Base-by-base conservation (phyloP, 331 rosid genomes). In the Telfairia occidentalis region DNA sequence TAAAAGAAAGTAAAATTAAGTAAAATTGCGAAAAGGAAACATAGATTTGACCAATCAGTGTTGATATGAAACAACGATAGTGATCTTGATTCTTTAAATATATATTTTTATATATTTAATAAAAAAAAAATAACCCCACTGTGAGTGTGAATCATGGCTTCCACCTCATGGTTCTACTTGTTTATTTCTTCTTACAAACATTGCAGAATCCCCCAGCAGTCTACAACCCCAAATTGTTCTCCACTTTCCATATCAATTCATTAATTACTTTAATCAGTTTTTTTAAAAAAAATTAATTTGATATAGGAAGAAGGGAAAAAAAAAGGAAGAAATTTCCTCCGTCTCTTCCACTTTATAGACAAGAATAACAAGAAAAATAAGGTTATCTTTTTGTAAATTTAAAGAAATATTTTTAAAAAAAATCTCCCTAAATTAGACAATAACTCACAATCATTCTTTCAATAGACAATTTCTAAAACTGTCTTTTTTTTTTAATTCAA, bases 81-180 rank as follows among this genome's bases (percentile, higher is more conserved):
- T 52, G 57, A 50, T 42, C 15, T 8, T 9, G n/a, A 10, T 9
- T 42, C 3, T 10, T 9, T 10, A 9, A 42, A 42, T 9, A 46
- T 1, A 13, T 46, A 18, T 15, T 15, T 10, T 3, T 49, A n/a
- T 18, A 16, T 49, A 18, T 49, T n/a, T 49, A 5, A 10, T 4
- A 50, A 6, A 5, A 1, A 55, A 9, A 3, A 10, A 59, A 12
- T 1, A 13, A 32, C 16, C 11, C 40, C 71, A 34, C 24, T 32
- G 46, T 63, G 71, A 64, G 35, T 32, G 46, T 63, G 71, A 64
- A 64, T 64, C 71, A 64, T 64, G 48, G 48, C 71, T 35, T 64
- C 71, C 71, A 64, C 48, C 48, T 35, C 71, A n/a, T 3, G 7
- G 29, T 35, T 64, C 71, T 64, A 60, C 11, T 30, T 30, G 32